phyloP scores from a whole-genome alignment of 78 protist species.

The Guillardia theta region DNA sequence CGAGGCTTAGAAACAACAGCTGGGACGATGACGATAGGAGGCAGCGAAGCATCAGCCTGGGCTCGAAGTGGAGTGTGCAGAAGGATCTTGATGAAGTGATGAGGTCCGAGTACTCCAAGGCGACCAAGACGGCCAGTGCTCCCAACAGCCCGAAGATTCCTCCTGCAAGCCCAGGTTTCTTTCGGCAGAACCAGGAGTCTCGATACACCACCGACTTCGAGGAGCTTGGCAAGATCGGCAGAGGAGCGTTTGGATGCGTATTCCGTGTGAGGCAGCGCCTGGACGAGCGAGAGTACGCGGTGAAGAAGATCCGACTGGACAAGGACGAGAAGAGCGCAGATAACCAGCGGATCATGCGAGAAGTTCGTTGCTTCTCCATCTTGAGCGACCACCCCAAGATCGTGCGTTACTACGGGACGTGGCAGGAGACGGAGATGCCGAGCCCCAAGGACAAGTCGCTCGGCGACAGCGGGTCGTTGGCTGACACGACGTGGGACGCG shows the following conservation, averaged over 20 bases:
- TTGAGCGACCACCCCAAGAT: constrained; percentile 35
- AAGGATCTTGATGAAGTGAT: not conserved
- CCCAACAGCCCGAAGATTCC: not conserved
- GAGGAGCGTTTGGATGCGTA: constrained; percentile 32
- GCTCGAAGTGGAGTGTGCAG: not conserved
- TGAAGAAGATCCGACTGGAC: not conserved
- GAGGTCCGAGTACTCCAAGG: too few relatives aligned
- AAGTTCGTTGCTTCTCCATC: not conserved
- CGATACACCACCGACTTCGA: not conserved
- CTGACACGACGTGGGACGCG: not conserved
- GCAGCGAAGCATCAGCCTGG: not conserved
- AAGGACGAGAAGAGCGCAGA: not conserved
- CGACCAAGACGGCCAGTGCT: not conserved
- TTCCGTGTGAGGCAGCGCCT: not conserved
- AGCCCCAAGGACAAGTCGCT: too few relatives aligned
- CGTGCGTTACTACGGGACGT: constrained; percentile 36
- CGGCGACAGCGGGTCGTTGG: too few relatives aligned
- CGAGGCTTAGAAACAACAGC: too few relatives aligned
- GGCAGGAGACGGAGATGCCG: not conserved
- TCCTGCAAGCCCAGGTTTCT: not conserved
- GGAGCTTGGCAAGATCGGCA: not conserved
- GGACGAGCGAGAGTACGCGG: constrained; percentile 34
- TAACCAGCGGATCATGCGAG: constrained; percentile 32
- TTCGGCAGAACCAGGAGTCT: not conserved
- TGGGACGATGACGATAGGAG: not conserved